Evolutionary conservation across 2,329 filamentous ascomycete genomes (phyloP), one percentile per base, ranked within the genome.

Genomic region (Curvularia eragrostidis): DNA sequence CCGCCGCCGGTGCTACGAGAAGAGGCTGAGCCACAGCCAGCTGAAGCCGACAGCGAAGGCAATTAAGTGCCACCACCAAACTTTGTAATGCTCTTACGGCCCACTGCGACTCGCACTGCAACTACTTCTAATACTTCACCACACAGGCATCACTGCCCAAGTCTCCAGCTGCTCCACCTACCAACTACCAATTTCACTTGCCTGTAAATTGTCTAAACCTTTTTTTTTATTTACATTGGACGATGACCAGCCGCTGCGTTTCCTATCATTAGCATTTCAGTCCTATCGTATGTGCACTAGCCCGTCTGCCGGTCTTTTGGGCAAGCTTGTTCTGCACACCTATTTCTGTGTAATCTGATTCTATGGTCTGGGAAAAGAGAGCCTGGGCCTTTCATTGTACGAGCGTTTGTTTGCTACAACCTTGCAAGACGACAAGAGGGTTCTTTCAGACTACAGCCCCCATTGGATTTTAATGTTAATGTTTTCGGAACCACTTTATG

Each of bases 1-100:
- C 72, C 70, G 1, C 69, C 68, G 8, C 56, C 60, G 6, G 56
- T 70, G 5, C 58, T 63, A 10, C 66, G 69, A 39, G 72, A 75
- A 48, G 72, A 74, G 41, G 67, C 57, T 26, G 63, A 69, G 49
- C 62, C 56, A 9, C 65, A 66, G 10, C 65, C 67, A 8, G 64
- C 66, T 12, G 69, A 72, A 8, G 47, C 56, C n/a, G 62, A 61
- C 23, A 63, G 60, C 44, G 54, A 61, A 42, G 56, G 56, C 21
- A 52, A 49, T 24, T 59, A 47, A 53, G 54, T 28, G 13, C n/a
- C 38, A 5, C 28, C 12, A 12, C 50, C 44, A 28, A 26, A 39
- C 24, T 19, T 32, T 24, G 12, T 7, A 7, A 36, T 34, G 6
- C 8, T 19, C 30, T 19, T 7, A 34, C 39, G 23, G 48, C 26